Percentiles rank a stretch among this genome's conserved stretches.
Evolutionary conservation across 495 filamentous ascomycete genomes (phyloP).

Genomic region (Rostrohypoxylon terebratum): DNA sequence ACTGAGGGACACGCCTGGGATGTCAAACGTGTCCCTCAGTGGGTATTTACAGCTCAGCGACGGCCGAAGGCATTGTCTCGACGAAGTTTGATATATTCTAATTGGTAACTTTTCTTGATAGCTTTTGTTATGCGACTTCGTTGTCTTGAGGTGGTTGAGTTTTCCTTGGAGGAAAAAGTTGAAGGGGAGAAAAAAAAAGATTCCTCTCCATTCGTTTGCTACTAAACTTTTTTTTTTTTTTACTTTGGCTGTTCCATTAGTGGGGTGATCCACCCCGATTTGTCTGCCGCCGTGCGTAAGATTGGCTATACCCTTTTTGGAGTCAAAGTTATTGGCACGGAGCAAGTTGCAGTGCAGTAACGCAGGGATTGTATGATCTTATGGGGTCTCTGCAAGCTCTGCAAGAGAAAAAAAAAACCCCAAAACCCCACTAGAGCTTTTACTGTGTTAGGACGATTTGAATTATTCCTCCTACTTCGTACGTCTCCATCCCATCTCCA

Average conservation of each 20-base stretch:
- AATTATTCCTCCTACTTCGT: background rate
- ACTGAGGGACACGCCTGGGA: constrained; percentile 67
- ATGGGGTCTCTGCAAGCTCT: background rate
- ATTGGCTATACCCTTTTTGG: constrained; percentile 28
- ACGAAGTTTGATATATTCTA: constrained; percentile 73
- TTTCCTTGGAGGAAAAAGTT: constrained; percentile 51
- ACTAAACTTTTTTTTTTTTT: constrained; percentile 48
- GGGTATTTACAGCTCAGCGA: constrained; percentile 95
- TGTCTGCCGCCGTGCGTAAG: constrained; percentile 20
- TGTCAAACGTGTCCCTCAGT: constrained; percentile 74
- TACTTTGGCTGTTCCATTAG: constrained; percentile 49
- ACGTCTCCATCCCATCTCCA: too few species aligned
- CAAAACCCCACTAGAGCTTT: background rate
- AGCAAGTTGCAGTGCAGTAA: background rate
- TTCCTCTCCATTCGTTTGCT: constrained; percentile 2
- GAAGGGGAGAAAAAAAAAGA: constrained; percentile 49
- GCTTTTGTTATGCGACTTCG: constrained; percentile 71
- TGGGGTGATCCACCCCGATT: constrained; percentile 45
- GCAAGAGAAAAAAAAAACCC: background rate
- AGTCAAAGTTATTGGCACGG: background rate
- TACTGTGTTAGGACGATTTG: background rate
- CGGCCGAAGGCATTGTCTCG: constrained; percentile 85
- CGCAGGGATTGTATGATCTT: background rate
- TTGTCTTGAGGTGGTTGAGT: constrained; percentile 66
- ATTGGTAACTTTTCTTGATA: constrained; percentile 54